These are phyloP conservation scores for Pleurotus tuoliensis DNA, from an alignment of 768 basidiomycete species.

Conservation along the genomic window DNA sequence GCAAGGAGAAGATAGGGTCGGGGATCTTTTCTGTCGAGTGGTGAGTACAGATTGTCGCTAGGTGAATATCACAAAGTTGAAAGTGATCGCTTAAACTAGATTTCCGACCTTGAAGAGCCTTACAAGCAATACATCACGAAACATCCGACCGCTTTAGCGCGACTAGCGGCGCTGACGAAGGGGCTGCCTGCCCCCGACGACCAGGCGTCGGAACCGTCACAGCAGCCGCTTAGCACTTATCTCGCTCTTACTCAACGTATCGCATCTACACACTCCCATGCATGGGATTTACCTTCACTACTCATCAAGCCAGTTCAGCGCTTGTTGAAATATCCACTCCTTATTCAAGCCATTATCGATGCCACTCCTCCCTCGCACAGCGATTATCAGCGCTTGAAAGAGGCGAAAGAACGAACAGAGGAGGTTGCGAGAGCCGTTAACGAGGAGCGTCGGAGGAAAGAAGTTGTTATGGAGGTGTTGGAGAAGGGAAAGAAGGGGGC, in stretches of 20 bases:
- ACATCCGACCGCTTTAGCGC: slow-evolving; percentile 65
- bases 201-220: slow-evolving; percentile 39
- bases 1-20: slow-evolving; percentile 67
- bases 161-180: slow-evolving; percentile 63
- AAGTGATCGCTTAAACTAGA: slow-evolving; percentile 32
- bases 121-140: slow-evolving; percentile 82
- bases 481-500: slow-evolving; percentile 37
- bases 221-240: slow-evolving; percentile 61
- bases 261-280: slow-evolving; percentile 71
- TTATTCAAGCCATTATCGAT: slow-evolving; percentile 73
- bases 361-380: slow-evolving; percentile 67
- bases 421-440: slow-evolving; percentile 75
- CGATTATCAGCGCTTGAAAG: slow-evolving; percentile 56
- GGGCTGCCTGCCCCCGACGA: not conserved
- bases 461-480: slow-evolving; percentile 77
- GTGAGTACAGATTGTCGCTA: slow-evolving; percentile 37
- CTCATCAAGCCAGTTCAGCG: slow-evolving; percentile 98
- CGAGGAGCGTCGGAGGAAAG: slow-evolving; percentile 69
- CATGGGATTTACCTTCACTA: slow-evolving; percentile 90
- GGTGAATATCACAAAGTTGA: slow-evolving; percentile 1
- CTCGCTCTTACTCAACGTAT: slow-evolving; percentile 61
- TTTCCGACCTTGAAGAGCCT: slow-evolving; percentile 63
- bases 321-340: slow-evolving; percentile 88
- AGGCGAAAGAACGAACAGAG: slow-evolving; percentile 59
- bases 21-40: slow-evolving; percentile 62